These are phyloP conservation scores for Botrytis byssoidea DNA, from an alignment of 2,329 filamentous ascomycete genomes.

Conservation along the genomic window DNA sequence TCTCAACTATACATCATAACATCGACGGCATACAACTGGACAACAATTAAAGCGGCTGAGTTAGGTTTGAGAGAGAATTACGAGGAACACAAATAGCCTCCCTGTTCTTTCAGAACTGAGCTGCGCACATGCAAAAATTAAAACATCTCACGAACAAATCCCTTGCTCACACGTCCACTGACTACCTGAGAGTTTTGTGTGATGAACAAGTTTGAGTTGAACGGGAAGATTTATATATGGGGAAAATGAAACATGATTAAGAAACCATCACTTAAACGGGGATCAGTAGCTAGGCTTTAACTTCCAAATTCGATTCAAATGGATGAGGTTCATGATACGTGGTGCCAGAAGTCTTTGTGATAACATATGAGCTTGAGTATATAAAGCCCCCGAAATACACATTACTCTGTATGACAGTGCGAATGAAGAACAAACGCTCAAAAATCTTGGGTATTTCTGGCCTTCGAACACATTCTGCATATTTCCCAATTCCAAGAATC, in stretches of 20 bases:
- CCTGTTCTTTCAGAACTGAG: neutral
- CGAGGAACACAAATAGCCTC: rapidly evolving
- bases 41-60: neutral
- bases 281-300: too few species aligned
- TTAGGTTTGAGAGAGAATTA: rapidly evolving
- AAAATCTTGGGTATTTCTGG: neutral
- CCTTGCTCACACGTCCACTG: rapidly evolving
- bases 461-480: neutral
- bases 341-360: too few species aligned
- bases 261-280: neutral
- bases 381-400: neutral
- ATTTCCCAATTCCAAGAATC: neutral
- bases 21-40: neutral
- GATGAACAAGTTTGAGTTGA: neutral
- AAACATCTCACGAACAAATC: neutral
- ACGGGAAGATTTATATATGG: neutral
- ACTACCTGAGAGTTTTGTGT: neutral
- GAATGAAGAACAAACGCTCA: neutral
- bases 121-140: neutral
- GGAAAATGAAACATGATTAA: neutral
- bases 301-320: rapidly evolving
- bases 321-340: neutral
- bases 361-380: neutral
- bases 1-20: rapidly evolving
- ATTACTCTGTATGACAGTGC: neutral